phyloP scores from a whole-genome alignment of 306 rosid species.

The Medicago lupulina region DNA sequence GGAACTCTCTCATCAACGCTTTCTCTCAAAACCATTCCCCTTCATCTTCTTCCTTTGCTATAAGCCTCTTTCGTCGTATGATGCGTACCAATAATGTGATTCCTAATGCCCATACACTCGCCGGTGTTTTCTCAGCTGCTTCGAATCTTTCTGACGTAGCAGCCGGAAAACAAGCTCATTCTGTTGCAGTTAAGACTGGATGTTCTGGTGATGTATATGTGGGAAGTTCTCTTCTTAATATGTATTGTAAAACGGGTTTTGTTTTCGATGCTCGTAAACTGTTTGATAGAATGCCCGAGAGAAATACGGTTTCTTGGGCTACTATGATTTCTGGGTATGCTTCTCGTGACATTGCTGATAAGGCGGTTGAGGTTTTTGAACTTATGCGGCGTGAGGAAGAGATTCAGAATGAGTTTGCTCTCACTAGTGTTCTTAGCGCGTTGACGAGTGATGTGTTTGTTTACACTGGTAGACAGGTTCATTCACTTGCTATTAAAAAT shows the following conservation, averaged over 20 bases:
- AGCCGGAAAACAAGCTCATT: conserved; percentile 59
- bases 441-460: conserved; percentile 47
- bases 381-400: conserved; percentile 50
- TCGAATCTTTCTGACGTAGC: conserved; percentile 42
- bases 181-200: conserved; percentile 58
- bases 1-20: conserved; percentile 84
- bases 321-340: conserved; percentile 85
- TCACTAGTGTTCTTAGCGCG: conserved; percentile 73
- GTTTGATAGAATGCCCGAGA: conserved; percentile 72
- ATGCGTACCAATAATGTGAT: conserved; percentile 49
- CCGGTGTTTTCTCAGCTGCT: conserved; percentile 68
- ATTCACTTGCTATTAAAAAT: conserved; percentile 63
- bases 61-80: conserved; percentile 70
- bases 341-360: conserved; percentile 43
- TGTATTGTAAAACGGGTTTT: conserved; percentile 68
- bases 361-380: conserved; percentile 61
- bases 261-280: conserved; percentile 66
- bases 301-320: conserved; percentile 81
- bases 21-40: conserved; percentile 53
- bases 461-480: conserved; percentile 67
- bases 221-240: conserved; percentile 69
- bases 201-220: conserved; percentile 70
- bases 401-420: conserved; percentile 58
- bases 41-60: conserved; percentile 39
- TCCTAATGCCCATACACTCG: conserved; percentile 73